phyloP scores from a whole-genome alignment of 305 asterid species.

The Fraxinus dipetala region DNA sequence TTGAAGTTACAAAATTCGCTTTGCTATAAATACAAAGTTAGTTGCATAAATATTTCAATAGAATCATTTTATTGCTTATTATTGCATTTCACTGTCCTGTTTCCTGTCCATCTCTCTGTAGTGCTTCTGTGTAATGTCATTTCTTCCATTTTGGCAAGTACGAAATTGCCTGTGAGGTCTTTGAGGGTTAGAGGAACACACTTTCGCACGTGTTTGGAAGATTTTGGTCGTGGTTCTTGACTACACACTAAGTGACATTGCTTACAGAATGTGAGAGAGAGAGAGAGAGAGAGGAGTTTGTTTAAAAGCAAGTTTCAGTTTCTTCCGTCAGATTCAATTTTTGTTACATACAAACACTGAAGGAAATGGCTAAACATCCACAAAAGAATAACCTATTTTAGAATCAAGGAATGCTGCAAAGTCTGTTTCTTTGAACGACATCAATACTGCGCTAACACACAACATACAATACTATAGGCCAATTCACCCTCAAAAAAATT shows the following conservation, averaged over 20 bases:
- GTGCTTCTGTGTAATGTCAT: neutral
- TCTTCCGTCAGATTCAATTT: neutral
- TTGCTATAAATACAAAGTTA: neutral
- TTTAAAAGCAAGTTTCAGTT: neutral
- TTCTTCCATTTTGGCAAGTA: neutral
- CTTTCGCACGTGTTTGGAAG: too few relatives aligned
- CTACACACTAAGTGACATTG: too few relatives aligned
- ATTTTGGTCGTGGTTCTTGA: too few relatives aligned
- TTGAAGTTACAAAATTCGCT: neutral
- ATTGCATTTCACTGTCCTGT: neutral
- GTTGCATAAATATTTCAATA: neutral
- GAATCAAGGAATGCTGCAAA: constrained; percentile 36
- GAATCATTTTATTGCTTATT: neutral
- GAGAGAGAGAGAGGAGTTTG: too few relatives aligned
- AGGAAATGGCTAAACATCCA: neutral
- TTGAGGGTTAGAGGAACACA: neutral
- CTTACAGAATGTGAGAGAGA: too few relatives aligned
- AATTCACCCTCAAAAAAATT: constrained; percentile 25
- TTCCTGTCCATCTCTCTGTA: neutral
- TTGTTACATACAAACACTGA: neutral
- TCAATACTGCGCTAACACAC: constrained; percentile 48
- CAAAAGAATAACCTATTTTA: constrained; percentile 6
- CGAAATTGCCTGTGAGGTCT: neutral
- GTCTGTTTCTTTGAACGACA: constrained; percentile 34
- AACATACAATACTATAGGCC: constrained; percentile 37